A percentile compares a stretch with the other conserved stretches of the same genome.
phyloP scores from a whole-genome alignment of 805 yeast genomes.

The Starmerella apicola region DNA sequence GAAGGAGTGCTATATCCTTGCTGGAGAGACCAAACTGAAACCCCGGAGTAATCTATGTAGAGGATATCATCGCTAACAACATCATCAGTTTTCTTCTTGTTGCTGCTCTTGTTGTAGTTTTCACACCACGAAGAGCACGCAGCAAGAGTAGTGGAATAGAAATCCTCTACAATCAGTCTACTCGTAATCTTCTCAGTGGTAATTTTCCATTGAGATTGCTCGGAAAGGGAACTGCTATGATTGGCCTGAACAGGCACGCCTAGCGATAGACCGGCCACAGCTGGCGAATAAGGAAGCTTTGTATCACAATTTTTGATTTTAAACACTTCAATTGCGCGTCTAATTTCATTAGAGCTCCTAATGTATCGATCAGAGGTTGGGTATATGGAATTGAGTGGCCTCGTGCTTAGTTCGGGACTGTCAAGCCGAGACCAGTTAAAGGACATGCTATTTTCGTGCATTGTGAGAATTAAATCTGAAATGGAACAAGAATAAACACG shows the following conservation, averaged over 20 bases:
- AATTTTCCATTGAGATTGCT: no score
- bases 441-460: neutral
- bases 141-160: slow-evolving; percentile 6
- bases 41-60: no score
- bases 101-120: neutral
- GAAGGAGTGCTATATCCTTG: neutral
- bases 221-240: no score
- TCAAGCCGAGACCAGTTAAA: neutral
- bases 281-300: no score
- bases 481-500: no score
- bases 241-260: no score
- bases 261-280: no score
- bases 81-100: slow-evolving; percentile 1
- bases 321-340: no score
- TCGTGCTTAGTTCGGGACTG: neutral
- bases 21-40: slow-evolving; percentile 2
- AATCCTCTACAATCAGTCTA: slow-evolving; percentile 7
- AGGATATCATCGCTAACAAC: neutral
- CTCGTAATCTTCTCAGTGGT: no score
- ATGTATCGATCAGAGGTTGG: no score
- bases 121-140: slow-evolving; percentile 5
- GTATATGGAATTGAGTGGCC: neutral
- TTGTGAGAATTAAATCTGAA: neutral
- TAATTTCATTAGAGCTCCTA: no score
- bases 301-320: no score